phyloP scores from a whole-genome alignment of 768 basidiomycete genomes.

The Coprinellus micaceus region DNA sequence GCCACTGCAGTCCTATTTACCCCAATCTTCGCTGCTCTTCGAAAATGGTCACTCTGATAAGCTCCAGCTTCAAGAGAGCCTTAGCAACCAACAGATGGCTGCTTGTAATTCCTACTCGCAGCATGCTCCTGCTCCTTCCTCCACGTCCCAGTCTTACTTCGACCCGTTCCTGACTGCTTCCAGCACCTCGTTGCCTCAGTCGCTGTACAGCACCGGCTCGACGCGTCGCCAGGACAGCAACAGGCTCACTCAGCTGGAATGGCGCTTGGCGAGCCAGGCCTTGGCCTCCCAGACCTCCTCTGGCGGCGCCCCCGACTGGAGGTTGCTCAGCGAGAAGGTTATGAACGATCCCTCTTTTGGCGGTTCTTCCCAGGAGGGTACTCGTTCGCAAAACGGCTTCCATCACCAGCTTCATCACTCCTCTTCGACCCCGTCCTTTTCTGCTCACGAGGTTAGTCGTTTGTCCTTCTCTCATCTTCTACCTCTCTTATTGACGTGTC shows the following conservation, averaged over 20 bases:
- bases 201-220: slow-evolving; percentile 4
- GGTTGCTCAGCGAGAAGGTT: slow-evolving; percentile 1
- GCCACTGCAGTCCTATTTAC: slow-evolving; percentile 36
- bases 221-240: not conserved
- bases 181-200: slow-evolving; percentile 5
- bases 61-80: slow-evolving; percentile 21
- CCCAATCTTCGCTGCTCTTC: slow-evolving; percentile 41
- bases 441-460: slow-evolving; percentile 49
- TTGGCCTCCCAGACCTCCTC: slow-evolving; percentile 1
- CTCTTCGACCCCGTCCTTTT: slow-evolving; percentile 22
- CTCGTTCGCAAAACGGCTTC: not conserved
- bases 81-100: slow-evolving; percentile 1
- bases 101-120: not conserved
- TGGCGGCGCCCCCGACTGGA: slow-evolving; percentile 7
- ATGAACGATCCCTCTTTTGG: slow-evolving; percentile 10
- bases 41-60: slow-evolving; percentile 30
- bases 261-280: slow-evolving; percentile 6
- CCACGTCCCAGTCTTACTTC: slow-evolving; percentile 20
- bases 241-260: slow-evolving; percentile 5
- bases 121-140: slow-evolving; percentile 14
- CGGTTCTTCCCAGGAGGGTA: slow-evolving; percentile 2
- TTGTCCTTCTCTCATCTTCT: slow-evolving; percentile 16
- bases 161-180: slow-evolving; percentile 20
- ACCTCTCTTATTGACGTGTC: slow-evolving; percentile 13
- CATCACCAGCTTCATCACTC: slow-evolving; percentile 6